Base-by-base conservation (phyloP, 352 stramenopile species). In the Phytophthora foliorum region DNA sequence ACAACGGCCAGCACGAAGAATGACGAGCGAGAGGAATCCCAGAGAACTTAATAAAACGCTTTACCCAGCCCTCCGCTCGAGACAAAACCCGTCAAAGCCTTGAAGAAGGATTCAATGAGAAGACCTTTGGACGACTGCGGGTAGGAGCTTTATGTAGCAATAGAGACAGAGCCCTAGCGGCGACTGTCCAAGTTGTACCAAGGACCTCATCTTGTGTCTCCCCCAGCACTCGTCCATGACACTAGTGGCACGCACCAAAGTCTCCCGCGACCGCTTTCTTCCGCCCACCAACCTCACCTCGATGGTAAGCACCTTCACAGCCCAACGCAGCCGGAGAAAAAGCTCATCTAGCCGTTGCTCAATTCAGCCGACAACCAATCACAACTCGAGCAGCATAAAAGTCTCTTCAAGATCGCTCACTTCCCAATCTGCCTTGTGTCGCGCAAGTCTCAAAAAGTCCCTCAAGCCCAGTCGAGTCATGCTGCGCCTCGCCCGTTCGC, bases 351-450 rank as follows among this genome's bases (percentile, higher is more conserved):
- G 36, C 36, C 36, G 36, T 44, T 44, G 36, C 36, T 19, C 36
- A 29, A 29, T 6, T 6, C 32, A 6, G 3, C 14, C 14, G 14
- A 3, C 17, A 45, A 3, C 39, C 39, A 45, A 45, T 45, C 39
- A 45, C 39, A 10, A 22, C 17, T 21, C 17, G n/a, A n/a, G 17
- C 39, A 45, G 17, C 39, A 45, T 45, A 45, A 45, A 68, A 70
- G 16, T 38, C 44, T 64, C 66, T 74, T 73, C 58, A 73, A 73
- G 49, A 64, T 64, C 42, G 53, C 36, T 72, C 69, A 76, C 52
- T 70, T 16, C 57, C 38, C 1, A 59, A 45, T 67, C 17, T 50
- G 29, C 64, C 34, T 38, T 27, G 36, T 21, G 24, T 29, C 10
- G n/a, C 27, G 13, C 54, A 65, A 64, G 34, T 13, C 31, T 9